Conservation (phyloP, 208 protist species). For the Acanthamoeba royreba region DNA sequence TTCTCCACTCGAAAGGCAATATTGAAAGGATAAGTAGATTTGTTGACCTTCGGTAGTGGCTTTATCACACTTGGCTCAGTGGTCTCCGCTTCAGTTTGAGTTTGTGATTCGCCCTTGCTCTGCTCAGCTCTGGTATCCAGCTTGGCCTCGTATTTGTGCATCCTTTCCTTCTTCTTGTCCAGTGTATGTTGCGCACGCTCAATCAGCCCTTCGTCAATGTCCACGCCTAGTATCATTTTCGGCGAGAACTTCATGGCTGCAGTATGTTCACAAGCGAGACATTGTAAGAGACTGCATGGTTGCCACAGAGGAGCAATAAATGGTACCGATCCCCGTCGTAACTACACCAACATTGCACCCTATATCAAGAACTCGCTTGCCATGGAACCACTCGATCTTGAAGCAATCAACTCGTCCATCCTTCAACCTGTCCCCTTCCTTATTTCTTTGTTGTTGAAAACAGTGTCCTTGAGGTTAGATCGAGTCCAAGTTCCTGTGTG, state of each 20-base stretch:
- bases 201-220: conserved; percentile 67
- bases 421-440: neutral
- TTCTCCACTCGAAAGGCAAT: conserved; percentile 39
- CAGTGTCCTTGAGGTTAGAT: neutral
- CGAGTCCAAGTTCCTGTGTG: neutral
- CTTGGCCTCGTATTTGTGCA: neutral
- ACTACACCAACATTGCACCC: conserved; percentile 72
- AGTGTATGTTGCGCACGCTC: neutral
- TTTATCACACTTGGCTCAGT: neutral
- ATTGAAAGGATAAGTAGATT: conserved; percentile 37
- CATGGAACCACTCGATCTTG: conserved; percentile 28
- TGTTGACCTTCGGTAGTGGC: neutral
- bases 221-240: conserved; percentile 54
- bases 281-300: neutral
- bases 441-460: neutral
- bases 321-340: conserved; percentile 60
- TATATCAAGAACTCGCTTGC: conserved; percentile 61
- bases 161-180: neutral
- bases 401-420: neutral
- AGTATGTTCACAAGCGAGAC: neutral
- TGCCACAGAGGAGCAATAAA: neutral
- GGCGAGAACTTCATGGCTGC: conserved; percentile 29
- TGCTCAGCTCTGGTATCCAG: neutral
- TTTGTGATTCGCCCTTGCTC: neutral
- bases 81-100: neutral